Evolutionary conservation across 73 alveolate species (phyloP), one percentile per base, ranked within the genome.

Genomic region (Blepharisma stoltei): DNA sequence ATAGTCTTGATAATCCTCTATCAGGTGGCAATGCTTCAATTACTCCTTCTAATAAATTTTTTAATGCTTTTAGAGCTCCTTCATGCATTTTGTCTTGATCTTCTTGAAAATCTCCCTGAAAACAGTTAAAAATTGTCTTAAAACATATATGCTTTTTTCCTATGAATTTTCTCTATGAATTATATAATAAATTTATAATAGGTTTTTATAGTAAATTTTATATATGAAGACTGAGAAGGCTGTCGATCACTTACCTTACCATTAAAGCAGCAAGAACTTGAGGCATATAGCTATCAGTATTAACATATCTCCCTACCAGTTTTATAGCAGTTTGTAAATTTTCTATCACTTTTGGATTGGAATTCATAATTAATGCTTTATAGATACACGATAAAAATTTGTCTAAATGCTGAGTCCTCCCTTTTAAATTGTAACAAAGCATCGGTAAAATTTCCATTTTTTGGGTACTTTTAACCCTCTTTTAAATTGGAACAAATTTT

Each of bases 151-250:
- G n/a, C n/a, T n/a, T n/a, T n/a, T n/a, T n/a, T n/a, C n/a, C n/a
- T n/a, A n/a, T n/a, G n/a, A n/a, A n/a, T n/a, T n/a, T n/a, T n/a
- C n/a, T n/a, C n/a, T n/a, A n/a, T n/a, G n/a, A n/a, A n/a, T n/a
- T n/a, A n/a, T n/a, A n/a, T n/a, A n/a, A n/a, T n/a, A n/a, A n/a
- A n/a, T n/a, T n/a, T n/a, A n/a, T n/a, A n/a, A n/a, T n/a, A n/a
- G n/a, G n/a, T n/a, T n/a, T n/a, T n/a, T n/a, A n/a, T n/a, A n/a
- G n/a, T n/a, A n/a, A n/a, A n/a, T n/a, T n/a, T n/a, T n/a, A n/a
- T n/a, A 60, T 60, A 60, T 60, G 73, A 60, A 60, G 73, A 18
- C 73, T 60, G 14, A 14, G 73, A 38, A 20, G 73, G 73, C 73
- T 60, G 23, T 60, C 14, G 73, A 60, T 14, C 23, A n/a, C 73